These are phyloP conservation scores for Atkinsonella texensis DNA, from an alignment of 2,329 filamentous ascomycete species.

Conservation along the genomic window DNA sequence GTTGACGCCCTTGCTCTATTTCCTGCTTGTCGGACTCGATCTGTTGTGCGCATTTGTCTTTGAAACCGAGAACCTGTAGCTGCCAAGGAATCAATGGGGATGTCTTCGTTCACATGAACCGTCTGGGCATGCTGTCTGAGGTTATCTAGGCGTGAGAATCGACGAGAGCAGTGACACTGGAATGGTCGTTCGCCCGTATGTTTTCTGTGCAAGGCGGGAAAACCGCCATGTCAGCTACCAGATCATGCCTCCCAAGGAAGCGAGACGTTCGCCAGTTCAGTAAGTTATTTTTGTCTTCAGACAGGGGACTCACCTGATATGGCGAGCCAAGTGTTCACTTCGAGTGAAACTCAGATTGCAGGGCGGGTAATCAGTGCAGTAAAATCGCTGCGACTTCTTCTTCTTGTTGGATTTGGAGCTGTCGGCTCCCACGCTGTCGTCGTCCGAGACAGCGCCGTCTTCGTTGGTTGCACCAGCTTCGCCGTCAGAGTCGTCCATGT, in stretches of 20 bases:
- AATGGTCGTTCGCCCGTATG: conserved; percentile 96
- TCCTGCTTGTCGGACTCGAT: conserved; percentile 64
- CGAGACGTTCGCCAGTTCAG: too few species aligned
- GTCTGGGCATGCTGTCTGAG: conserved; percentile 94
- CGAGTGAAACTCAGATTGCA: conserved; percentile 91
- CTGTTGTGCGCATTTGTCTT: conserved; percentile 69
- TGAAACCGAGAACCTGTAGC: conserved; percentile 88
- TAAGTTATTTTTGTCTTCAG: too few species aligned
- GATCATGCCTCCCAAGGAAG: background rate
- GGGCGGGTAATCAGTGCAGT: conserved; percentile 88
- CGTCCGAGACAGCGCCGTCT: conserved; percentile 48
- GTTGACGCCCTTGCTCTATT: conserved; percentile 67
- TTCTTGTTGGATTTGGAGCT: conserved; percentile 70
- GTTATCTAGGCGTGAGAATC: conserved; percentile 91
- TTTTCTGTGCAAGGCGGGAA: conserved; percentile 46
- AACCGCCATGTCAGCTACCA: background rate
- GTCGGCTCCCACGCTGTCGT: conserved; percentile 51
- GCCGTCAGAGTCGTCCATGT: conserved; percentile 65
- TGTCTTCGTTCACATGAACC: conserved; percentile 95
- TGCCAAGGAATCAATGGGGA: conserved; percentile 83
- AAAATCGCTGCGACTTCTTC: conserved; percentile 94
- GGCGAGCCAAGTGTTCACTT: conserved; percentile 87
- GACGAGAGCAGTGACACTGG: conserved; percentile 84
- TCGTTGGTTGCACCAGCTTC: conserved; percentile 36
- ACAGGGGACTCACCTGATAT: conserved; percentile 57